Conservation (phyloP, 1,139 yeast genomes). For the Kodamaea plutei region DNA sequence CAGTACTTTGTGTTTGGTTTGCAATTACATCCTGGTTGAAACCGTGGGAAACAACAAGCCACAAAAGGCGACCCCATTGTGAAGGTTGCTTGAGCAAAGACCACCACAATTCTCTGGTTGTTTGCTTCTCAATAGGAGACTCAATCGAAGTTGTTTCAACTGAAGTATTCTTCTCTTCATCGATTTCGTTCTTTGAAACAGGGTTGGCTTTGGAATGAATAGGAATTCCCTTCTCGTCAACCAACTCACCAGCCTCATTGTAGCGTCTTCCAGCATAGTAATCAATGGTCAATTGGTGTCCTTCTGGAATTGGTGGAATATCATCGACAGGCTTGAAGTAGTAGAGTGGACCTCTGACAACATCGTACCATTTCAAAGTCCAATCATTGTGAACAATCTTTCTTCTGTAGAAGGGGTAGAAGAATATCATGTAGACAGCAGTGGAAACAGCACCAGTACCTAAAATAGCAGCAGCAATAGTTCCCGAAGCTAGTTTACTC, state of each 20-base stretch:
- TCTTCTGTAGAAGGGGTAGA: slow-evolving; percentile 62
- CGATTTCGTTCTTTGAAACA: slow-evolving; percentile 4
- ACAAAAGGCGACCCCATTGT: slow-evolving; percentile 50
- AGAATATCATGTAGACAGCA: slow-evolving; percentile 47
- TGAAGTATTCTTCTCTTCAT: slow-evolving; percentile 6
- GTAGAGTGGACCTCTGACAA: slow-evolving; percentile 54
- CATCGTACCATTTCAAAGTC: slow-evolving; percentile 59
- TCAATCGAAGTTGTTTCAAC: slow-evolving; percentile 12
- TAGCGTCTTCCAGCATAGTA: slow-evolving; percentile 62
- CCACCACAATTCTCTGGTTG: slow-evolving; percentile 45
- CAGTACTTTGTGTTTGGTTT: slow-evolving; percentile 38
- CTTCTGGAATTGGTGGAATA: slow-evolving; percentile 66
- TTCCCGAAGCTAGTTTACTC: slow-evolving; percentile 45
- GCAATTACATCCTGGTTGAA: slow-evolving; percentile 60
- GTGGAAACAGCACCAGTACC: slow-evolving; percentile 62
- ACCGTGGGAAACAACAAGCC: slow-evolving; percentile 56
- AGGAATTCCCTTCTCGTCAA: slow-evolving; percentile 15
- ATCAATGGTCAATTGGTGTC: slow-evolving; percentile 52
- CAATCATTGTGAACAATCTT: slow-evolving; percentile 61
- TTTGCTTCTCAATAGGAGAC: slow-evolving; percentile 10
- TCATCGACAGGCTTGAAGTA: slow-evolving; percentile 53
- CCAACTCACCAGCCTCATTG: slow-evolving; percentile 18
- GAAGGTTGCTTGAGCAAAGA: slow-evolving; percentile 41
- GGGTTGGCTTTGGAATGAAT: slow-evolving; percentile 7
- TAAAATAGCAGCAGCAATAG: slow-evolving; percentile 53